Evolutionary conservation across 2,329 filamentous ascomycete genomes (phyloP).

Genomic region (Ophiocordyceps robertsii): DNA sequence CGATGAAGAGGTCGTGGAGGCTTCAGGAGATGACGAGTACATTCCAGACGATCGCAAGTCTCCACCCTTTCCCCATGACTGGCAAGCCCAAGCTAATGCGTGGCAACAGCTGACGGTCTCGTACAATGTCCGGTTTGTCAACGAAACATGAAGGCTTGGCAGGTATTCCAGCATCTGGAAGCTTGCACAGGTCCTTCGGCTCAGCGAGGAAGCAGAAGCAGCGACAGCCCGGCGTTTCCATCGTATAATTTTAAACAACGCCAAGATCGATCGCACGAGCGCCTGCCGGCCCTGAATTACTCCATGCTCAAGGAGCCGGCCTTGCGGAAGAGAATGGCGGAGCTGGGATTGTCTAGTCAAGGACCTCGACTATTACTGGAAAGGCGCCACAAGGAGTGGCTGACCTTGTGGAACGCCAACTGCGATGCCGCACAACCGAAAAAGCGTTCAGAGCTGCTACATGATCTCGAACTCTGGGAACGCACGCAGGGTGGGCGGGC

Average conservation of each 20-base stretch:
- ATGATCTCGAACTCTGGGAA: constrained; percentile 79
- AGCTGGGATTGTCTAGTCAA: constrained; percentile 61
- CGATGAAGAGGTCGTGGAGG: constrained; percentile 11
- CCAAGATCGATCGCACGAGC: constrained; percentile 34
- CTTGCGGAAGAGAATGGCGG: constrained; percentile 67
- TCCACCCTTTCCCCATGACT: neutral
- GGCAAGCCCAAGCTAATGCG: neutral
- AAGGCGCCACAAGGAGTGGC: constrained; percentile 79
- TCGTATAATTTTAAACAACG: constrained; percentile 11
- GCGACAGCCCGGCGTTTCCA: neutral
- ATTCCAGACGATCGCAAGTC: constrained; percentile 13
- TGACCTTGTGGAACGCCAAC: constrained; percentile 94
- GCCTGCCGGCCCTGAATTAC: constrained; percentile 74
- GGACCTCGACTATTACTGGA: constrained; percentile 61
- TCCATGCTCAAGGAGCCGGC: constrained; percentile 68
- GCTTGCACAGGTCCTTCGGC: constrained; percentile 33
- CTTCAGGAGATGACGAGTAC: constrained; percentile 16
- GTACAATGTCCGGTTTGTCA: constrained; percentile 76
- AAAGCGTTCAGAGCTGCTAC: constrained; percentile 55
- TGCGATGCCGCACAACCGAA: constrained; percentile 71
- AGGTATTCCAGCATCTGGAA: constrained; percentile 74
- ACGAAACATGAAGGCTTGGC: constrained; percentile 63
- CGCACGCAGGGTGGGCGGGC: constrained; percentile 58
- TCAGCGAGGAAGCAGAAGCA: neutral
- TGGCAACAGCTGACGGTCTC: constrained; percentile 50